Base-by-base conservation (phyloP, 106 monocot species). In the Dendrobium nobile region DNA sequence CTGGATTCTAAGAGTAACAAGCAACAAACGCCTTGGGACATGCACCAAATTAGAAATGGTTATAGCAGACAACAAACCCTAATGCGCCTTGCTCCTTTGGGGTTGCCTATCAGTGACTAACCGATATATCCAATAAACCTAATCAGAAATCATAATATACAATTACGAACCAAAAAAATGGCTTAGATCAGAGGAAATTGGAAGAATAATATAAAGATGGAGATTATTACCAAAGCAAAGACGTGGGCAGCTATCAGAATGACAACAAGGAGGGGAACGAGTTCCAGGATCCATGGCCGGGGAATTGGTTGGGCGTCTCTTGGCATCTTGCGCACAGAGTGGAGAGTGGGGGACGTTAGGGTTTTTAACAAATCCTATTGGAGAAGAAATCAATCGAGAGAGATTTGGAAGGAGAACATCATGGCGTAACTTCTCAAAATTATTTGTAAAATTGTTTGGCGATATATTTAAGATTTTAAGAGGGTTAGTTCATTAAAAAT, bases 111-210 rank as follows among this genome's bases (percentile, higher is more conserved):
- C 88, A 1, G 85, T 82, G 18, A 84, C 93, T 56, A 93, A 72
- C 75, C 84, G 88, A 77, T 93, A 93, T 28, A 93, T 93, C 93
- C 93, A 93, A 78, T 82, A 93, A 20, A 86, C 87, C 90, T 93
- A 31, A 56, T 18, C 24, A 65, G 20, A 44, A 31, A 41, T 61
- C 37, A 75, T 9, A 9, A n/a, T 20, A 6, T 44, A 43, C 4
- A 43, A 43, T 74, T 44, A 74, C 16, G 19, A 42, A 41, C 31
- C 37, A 58, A 20, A 47, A 47, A 47, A 9, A 7, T 20, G 43
- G 1, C 45, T 4, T 20, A 3, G 42, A 41, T 72, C 24, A 40
- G 51, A 16, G 26, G 5, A 61, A 28, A 24, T 27, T 7, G 1
- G 70, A 72, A 78, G 70, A 43, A n/a, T 6, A 41, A 65, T 15